Conservation (phyloP, 805 yeast genomes). For the Grigorovia yakushimaensis region DNA sequence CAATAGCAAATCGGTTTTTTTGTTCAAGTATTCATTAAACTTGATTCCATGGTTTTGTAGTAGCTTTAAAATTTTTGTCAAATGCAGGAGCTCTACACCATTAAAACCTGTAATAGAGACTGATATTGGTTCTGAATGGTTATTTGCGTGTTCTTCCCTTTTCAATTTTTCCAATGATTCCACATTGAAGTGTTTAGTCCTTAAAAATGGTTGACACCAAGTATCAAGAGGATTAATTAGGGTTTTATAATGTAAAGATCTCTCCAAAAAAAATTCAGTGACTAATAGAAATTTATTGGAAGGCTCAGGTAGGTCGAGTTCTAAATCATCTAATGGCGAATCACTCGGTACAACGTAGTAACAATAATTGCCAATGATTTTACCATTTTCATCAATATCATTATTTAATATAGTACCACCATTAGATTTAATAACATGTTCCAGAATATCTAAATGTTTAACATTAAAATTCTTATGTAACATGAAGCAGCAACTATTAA, state of each 20-base stretch:
- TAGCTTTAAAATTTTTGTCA: constrained; percentile 48
- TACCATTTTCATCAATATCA: background rate
- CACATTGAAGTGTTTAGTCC: constrained; percentile 20
- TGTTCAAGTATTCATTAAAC: constrained; percentile 21
- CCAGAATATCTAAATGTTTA: constrained; percentile 14
- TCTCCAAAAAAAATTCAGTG: constrained; percentile 77
- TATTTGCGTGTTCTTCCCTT: constrained; percentile 7
- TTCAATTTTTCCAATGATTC: constrained; percentile 17
- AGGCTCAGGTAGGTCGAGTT: background rate
- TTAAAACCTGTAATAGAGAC: constrained; percentile 63
- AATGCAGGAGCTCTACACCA: constrained; percentile 66
- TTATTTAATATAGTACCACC: constrained; percentile 11
- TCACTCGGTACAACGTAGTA: constrained; percentile 15
- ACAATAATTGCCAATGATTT: constrained; percentile 7
- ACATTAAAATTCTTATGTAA: constrained; percentile 12
- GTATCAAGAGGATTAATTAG: constrained; percentile 37
- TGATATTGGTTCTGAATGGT: constrained; percentile 7
- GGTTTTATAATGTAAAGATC: constrained; percentile 51
- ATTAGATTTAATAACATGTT: constrained; percentile 18
- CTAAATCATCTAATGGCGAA: constrained; percentile 8
- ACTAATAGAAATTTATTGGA: constrained; percentile 29
- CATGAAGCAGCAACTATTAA: constrained; percentile 10
- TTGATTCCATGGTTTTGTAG: constrained; percentile 33
- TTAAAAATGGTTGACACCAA: constrained; percentile 52
- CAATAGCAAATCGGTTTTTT: constrained; percentile 22